Conservation (phyloP, 768 basidiomycete genomes). For the Termitomyces titanicus region DNA sequence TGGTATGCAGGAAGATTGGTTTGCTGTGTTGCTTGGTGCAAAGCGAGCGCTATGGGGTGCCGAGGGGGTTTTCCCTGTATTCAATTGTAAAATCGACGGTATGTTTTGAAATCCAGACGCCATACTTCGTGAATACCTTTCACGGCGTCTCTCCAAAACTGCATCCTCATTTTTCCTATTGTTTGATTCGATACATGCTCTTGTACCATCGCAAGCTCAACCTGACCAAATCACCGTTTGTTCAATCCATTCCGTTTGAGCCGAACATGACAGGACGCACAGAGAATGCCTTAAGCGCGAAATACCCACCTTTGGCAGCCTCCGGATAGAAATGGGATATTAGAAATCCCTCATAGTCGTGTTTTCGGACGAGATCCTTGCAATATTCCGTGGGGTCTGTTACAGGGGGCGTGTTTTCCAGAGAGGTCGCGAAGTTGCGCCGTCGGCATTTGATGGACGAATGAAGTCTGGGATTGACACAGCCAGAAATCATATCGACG, state of each 20-base stretch:
- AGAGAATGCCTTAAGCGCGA: slow-evolving; percentile 80
- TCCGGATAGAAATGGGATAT: slow-evolving; percentile 69
- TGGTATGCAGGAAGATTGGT: slow-evolving; percentile 66
- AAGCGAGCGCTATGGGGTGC: slow-evolving; percentile 77
- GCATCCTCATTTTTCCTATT: slow-evolving; percentile 81
- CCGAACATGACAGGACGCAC: slow-evolving; percentile 42
- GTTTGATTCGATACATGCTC: slow-evolving; percentile 70
- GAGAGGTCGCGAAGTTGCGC: slow-evolving; percentile 9
- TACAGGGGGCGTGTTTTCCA: slow-evolving; percentile 1
- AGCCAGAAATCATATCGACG: neutral
- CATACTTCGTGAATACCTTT: slow-evolving; percentile 64
- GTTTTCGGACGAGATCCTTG: slow-evolving; percentile 64
- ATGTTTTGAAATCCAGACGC: slow-evolving; percentile 2
- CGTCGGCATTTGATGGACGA: neutral
- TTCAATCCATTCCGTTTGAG: neutral
- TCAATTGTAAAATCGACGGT: slow-evolving; percentile 7
- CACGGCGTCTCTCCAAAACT: slow-evolving; percentile 84
- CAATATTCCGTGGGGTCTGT: slow-evolving; percentile 60
- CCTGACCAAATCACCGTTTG: slow-evolving; percentile 34
- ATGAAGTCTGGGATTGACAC: neutral
- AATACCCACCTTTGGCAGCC: slow-evolving; percentile 61
- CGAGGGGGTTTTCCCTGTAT: slow-evolving; percentile 68
- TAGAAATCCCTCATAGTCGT: slow-evolving; percentile 81
- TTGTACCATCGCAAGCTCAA: slow-evolving; percentile 74
- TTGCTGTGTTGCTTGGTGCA: slow-evolving; percentile 51